Percentiles rank a stretch among this genome's conserved stretches.
Conservation (phyloP, 2,329 filamentous ascomycete species). For the Beauveria australis region DNA sequence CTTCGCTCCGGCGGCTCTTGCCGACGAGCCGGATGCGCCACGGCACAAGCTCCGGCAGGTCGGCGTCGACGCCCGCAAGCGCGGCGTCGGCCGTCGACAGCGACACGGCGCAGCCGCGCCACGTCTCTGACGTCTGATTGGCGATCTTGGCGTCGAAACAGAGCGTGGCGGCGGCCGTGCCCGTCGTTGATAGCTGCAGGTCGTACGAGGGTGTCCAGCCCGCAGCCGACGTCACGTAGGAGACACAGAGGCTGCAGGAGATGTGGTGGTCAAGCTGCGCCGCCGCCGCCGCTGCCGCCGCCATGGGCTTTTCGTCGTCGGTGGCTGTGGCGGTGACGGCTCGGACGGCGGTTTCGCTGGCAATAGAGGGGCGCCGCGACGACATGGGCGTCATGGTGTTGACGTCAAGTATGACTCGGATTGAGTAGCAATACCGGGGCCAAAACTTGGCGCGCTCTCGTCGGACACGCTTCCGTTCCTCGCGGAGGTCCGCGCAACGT, state of each 20-base stretch:
- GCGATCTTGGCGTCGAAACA: conserved; percentile 55
- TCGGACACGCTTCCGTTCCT: conserved; percentile 37
- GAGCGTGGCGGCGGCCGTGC: conserved; percentile 38
- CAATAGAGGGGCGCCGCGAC: conserved; percentile 24
- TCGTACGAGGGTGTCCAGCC: conserved; percentile 57
- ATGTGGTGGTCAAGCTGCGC: conserved; percentile 27
- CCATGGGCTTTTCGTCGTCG: too few relatives aligned
- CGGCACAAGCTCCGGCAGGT: conserved; percentile 43
- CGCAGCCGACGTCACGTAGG: conserved; percentile 50
- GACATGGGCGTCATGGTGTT: conserved; percentile 29
- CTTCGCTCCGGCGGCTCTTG: conserved; percentile 14
- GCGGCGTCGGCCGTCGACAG: conserved; percentile 57
- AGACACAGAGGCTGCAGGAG: conserved; percentile 42
- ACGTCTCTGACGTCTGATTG: conserved; percentile 56
- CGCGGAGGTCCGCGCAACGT: conserved; percentile 26
- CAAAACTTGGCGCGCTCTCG: conserved; percentile 38
- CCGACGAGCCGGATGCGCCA: conserved; percentile 43
- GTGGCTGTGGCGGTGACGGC: too few relatives aligned
- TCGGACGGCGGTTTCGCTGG: conserved; percentile 15
- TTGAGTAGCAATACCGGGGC: conserved; percentile 38
- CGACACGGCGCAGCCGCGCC: conserved; percentile 50
- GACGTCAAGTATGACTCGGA: conserved; percentile 41
- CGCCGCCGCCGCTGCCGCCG: conserved; percentile 18
- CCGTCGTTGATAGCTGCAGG: conserved; percentile 49
- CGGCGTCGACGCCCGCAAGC: conserved; percentile 46